Evolutionary conservation across 2,329 filamentous ascomycete genomes (phyloP).

Genomic region (Lasiodiplodia sp.): DNA sequence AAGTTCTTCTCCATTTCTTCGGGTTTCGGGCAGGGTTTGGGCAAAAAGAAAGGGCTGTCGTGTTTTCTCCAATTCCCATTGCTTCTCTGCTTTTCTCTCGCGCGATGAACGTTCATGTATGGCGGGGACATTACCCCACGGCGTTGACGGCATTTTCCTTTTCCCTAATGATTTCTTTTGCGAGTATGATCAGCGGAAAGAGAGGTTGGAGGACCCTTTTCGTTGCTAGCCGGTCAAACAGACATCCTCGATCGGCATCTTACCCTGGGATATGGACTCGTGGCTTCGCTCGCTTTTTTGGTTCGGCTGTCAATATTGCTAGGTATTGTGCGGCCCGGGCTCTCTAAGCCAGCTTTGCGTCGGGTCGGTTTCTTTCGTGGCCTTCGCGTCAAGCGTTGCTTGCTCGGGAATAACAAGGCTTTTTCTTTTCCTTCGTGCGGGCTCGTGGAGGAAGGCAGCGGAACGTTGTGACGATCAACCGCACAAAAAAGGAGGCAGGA

Average conservation of each 20-base stretch:
- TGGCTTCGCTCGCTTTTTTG: constrained; percentile 9
- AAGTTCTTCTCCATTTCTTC: constrained; percentile 26
- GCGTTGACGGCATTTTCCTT: constrained; percentile 25
- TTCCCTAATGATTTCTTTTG: constrained; percentile 14
- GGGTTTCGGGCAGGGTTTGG: constrained; percentile 19
- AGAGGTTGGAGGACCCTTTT: background rate
- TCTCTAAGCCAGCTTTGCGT: background rate
- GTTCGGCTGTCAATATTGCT: constrained; percentile 16
- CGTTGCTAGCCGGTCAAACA: constrained; percentile 23
- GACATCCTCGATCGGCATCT: constrained; percentile 12
- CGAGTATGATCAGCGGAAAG: constrained; percentile 22
- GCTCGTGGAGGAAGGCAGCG: constrained; percentile 9
- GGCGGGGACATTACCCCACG: constrained; percentile 24
- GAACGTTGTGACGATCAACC: constrained; percentile 17
- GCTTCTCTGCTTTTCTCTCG: constrained; percentile 16
- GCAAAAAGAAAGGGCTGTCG: constrained; percentile 26
- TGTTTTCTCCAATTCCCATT: constrained; percentile 25
- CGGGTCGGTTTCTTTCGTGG: background rate
- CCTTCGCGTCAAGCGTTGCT: constrained; percentile 5
- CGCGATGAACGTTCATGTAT: constrained; percentile 26
- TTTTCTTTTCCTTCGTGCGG: constrained; percentile 8
- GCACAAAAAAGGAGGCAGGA: background rate
- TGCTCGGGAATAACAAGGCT: background rate
- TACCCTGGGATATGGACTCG: background rate
- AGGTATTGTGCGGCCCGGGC: background rate